phyloP scores from a whole-genome alignment of 2,329 filamentous ascomycete species.

The Colletotrichum tanaceti region DNA sequence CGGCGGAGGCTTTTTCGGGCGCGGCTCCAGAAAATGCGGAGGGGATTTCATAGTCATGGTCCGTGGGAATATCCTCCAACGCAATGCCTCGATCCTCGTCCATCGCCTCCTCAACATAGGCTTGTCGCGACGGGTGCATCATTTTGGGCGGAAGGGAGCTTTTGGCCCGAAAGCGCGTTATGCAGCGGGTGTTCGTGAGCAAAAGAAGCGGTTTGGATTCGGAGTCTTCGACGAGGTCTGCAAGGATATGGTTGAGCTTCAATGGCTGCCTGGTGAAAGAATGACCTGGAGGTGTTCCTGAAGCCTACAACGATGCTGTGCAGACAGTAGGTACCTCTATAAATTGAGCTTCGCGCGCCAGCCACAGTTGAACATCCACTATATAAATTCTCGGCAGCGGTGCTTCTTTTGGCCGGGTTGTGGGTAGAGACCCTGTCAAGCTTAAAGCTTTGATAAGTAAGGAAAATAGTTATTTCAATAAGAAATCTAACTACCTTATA shows the following conservation, averaged over 20 bases:
- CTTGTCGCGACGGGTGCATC: conserved; percentile 90
- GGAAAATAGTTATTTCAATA: no score
- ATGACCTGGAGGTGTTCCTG: not conserved
- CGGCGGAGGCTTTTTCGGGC: conserved; percentile 84
- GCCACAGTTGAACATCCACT: conserved; percentile 12
- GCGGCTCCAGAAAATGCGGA: conserved; percentile 73
- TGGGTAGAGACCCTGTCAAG: not conserved
- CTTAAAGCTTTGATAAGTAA: no score
- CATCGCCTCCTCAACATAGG: conserved; percentile 87
- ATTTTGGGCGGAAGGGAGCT: conserved; percentile 52
- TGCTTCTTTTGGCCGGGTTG: conserved; percentile 46
- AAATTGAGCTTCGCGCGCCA: not conserved
- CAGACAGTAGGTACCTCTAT: not conserved
- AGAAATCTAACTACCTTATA: no score
- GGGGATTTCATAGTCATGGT: conserved; percentile 87
- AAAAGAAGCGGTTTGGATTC: not conserved
- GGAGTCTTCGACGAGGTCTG: not conserved
- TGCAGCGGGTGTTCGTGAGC: not conserved
- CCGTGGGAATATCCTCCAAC: conserved; percentile 66
- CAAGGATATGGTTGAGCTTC: not conserved
- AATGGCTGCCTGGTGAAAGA: conserved; percentile 26
- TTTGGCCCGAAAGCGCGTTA: conserved; percentile 1
- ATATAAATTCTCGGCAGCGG: conserved; percentile 45
- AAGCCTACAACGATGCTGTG: conserved; percentile 1
- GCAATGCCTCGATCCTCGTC: conserved; percentile 56